Base-by-base conservation (phyloP, 2,329 filamentous ascomycete genomes). In the Aureobasidium mangrovei region DNA sequence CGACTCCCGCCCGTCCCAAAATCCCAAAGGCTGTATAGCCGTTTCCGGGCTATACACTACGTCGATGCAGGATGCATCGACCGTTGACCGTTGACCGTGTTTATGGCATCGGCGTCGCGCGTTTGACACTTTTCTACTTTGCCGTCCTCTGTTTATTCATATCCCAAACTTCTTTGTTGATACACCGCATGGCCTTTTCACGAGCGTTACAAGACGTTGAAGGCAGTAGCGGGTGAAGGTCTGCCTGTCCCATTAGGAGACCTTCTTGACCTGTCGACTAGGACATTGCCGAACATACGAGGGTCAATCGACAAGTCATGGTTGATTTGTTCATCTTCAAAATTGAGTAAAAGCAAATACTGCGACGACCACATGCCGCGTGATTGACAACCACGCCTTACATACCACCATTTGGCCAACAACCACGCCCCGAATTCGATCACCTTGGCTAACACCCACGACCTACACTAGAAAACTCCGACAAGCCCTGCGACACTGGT, bases 401-500 rank as follows among this genome's bases (percentile, higher is more conserved):
- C 18, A 18, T 18, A 1, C 18, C 18, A 18, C 18, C 18, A 33
- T 2, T 33, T 10, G 32, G 6, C 32, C 6, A 33, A 12, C 12
- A 1, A 12, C 48, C 6, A 32, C 4, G 3, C 10, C 31, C 29
- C 56, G 29, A 31, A 53, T 39, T 33, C 43, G 7, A 53, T 7
- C 2, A 32, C 36, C 36, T 29, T 9, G 8, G 31, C 47, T 18
- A 18, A 18, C 18, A 18, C 18, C 18, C 18, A 18, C 18, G 18
- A 18, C 18, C 18, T 18, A 18, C 18, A 18, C 18, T 53, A 71
- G 72, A 75, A 61, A 74, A 72, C 57, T 66, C 69, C 55, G 69
- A 63, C 62, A 71, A 72, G 58, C 78, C 80, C 4, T 86, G 83
- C 66, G 83, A 87, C 61, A 80, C 77, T 0, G 83, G 83, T 55